Conservation (phyloP, 1,139 yeast genomes). For the Wickerhamomyces sp. region DNA sequence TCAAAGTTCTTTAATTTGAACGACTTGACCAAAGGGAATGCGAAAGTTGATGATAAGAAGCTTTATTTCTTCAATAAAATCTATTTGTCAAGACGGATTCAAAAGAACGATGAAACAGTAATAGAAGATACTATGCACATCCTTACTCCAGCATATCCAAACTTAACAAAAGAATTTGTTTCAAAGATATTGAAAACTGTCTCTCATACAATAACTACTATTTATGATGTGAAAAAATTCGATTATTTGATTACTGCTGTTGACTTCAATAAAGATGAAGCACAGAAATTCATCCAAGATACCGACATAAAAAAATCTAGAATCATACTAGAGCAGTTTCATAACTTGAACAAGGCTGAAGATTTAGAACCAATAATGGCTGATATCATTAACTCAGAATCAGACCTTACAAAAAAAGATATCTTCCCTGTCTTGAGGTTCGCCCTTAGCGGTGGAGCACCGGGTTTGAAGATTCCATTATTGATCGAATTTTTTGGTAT, state of each 20-base stretch:
- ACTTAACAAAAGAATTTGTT: conserved; percentile 18
- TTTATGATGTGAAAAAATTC: conserved; percentile 47
- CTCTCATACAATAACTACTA: conserved; percentile 38
- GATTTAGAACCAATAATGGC: conserved; percentile 21
- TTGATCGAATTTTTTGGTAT: conserved; percentile 54
- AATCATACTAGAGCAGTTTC: conserved; percentile 17
- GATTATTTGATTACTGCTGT: conserved; percentile 47
- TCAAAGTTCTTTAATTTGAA: conserved; percentile 39
- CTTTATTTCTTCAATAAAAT: conserved; percentile 71
- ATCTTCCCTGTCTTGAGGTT: conserved; percentile 61
- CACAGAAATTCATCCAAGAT: conserved; percentile 18
- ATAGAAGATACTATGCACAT: conserved; percentile 30
- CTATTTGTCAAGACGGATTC: conserved; percentile 43
- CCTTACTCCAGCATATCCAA: conserved; percentile 14
- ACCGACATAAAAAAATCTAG: conserved; percentile 13
- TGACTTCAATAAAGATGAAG: conserved; percentile 25
- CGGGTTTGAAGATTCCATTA: conserved; percentile 68
- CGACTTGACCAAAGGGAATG: conserved; percentile 86
- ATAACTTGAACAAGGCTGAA: conserved; percentile 16
- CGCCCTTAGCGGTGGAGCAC: conserved; percentile 66
- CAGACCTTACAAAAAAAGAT: conserved; percentile 36
- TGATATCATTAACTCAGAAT: conserved; percentile 10
- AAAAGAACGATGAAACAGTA: conserved; percentile 31
- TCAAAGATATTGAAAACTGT: conserved; percentile 22
- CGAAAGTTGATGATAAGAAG: conserved; percentile 81